A percentile compares a stretch with the other conserved stretches of the same genome.
These are phyloP conservation scores for Lophiotrema nucula DNA, from an alignment of 495 filamentous ascomycete species.

Conservation along the genomic window DNA sequence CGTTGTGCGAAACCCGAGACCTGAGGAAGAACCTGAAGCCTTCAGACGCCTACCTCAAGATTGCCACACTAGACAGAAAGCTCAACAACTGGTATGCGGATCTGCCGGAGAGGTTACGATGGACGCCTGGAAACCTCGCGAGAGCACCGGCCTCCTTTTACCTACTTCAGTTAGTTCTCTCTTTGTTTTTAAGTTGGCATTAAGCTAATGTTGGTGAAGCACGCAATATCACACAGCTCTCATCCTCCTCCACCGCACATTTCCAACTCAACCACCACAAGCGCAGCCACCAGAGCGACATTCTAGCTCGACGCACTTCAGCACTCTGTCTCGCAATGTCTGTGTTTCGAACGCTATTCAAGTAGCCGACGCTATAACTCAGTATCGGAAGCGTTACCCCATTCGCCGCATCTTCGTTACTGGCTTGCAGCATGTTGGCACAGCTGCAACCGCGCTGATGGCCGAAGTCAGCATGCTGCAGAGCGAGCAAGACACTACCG, in stretches of 20 bases:
- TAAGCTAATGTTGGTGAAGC: neutral
- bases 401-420: slow-evolving; percentile 16
- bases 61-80: slow-evolving; percentile 12
- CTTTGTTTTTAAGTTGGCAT: too few relatives aligned
- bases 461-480: slow-evolving; percentile 18
- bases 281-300: neutral
- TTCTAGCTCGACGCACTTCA: slow-evolving; percentile 15
- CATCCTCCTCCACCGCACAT: slow-evolving; percentile 23
- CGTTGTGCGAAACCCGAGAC: slow-evolving; percentile 16
- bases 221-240: slow-evolving; percentile 24
- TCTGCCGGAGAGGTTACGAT: slow-evolving; percentile 8
- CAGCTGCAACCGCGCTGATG: slow-evolving; percentile 19
- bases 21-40: slow-evolving; percentile 16
- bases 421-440: slow-evolving; percentile 18
- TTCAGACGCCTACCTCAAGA: slow-evolving; percentile 16
- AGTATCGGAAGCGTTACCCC: slow-evolving; percentile 2
- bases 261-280: neutral
- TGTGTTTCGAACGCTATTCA: slow-evolving; percentile 18
- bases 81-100: slow-evolving; percentile 25
- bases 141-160: slow-evolving; percentile 11
- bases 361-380: slow-evolving; percentile 10
- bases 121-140: slow-evolving; percentile 9
- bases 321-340: slow-evolving; percentile 14
- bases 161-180: slow-evolving; percentile 18
- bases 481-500: neutral